Evolutionary conservation across 1,284 basidiomycete genomes (phyloP).

Genomic region (Ganoderma lingzhi): DNA sequence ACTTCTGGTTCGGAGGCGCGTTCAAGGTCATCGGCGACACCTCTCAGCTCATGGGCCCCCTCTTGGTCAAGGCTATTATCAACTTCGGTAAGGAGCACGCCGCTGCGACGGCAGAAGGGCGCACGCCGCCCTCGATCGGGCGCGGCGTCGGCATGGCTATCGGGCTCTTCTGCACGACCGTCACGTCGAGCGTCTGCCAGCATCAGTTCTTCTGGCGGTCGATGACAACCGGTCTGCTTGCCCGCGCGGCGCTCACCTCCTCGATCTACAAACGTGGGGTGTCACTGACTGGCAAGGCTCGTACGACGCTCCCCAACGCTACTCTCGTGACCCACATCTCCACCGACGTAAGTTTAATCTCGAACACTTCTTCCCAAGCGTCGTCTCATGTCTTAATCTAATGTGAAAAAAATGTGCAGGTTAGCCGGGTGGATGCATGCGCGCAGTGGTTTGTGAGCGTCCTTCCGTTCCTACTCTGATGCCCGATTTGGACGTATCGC

Average conservation of each 20-base stretch:
- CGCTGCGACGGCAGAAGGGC: constrained; percentile 43
- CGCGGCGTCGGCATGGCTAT: constrained; percentile 77
- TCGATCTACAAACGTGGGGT: constrained; percentile 81
- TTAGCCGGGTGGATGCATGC: constrained; percentile 64
- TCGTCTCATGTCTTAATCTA: not conserved
- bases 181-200: constrained; percentile 64
- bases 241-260: constrained; percentile 76
- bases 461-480: constrained; percentile 14
- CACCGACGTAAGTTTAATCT: constrained; percentile 60
- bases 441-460: constrained; percentile 75
- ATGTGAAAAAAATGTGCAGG: constrained; percentile 39
- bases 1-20: constrained; percentile 75
- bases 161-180: constrained; percentile 71
- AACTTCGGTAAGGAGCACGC: constrained; percentile 65
- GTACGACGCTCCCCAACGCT: constrained; percentile 70
- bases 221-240: constrained; percentile 75
- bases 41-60: constrained; percentile 69
- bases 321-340: constrained; percentile 80
- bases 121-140: constrained; percentile 58
- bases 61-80: constrained; percentile 75
- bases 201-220: constrained; percentile 86
- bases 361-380: not conserved
- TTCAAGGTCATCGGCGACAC: constrained; percentile 67
- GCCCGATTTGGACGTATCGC: not conserved
- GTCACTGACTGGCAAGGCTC: constrained; percentile 69